phyloP scores from a whole-genome alignment of 768 basidiomycete species.

The Fistulinella prunicolor region DNA sequence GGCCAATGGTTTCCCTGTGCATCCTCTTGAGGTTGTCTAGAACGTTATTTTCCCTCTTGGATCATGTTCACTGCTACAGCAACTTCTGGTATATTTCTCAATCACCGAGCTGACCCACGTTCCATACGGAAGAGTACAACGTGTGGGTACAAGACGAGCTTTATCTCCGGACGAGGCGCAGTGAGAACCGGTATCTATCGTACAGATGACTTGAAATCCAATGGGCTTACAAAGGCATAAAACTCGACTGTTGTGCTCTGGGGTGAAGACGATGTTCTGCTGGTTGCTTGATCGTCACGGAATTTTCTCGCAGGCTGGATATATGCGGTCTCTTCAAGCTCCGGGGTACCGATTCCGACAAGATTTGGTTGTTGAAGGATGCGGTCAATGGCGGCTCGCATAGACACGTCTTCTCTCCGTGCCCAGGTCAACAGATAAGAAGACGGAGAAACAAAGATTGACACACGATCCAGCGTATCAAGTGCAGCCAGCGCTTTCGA shows the following conservation, averaged over 20 bases:
- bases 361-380: slow-evolving; percentile 27
- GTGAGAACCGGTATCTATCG: no score
- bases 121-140: no score
- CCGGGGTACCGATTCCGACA: slow-evolving; percentile 15
- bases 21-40: no score
- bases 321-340: not conserved
- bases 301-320: not conserved
- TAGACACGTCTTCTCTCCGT: slow-evolving; percentile 28
- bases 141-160: no score
- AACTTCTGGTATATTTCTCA: no score
- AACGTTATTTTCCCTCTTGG: no score
- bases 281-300: not conserved
- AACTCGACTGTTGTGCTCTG: slow-evolving; percentile 11
- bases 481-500: slow-evolving; percentile 27
- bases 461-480: slow-evolving; percentile 29
- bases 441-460: not conserved
- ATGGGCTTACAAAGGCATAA: no score
- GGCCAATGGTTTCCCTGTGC: no score
- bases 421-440: slow-evolving; percentile 3
- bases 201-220: no score
- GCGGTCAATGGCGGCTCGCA: slow-evolving; percentile 30
- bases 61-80: no score
- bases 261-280: not conserved
- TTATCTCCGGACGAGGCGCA: no score
- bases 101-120: no score